phyloP scores from a whole-genome alignment of 2,329 filamentous ascomycete genomes.

The Cordyceps fumosorosea region DNA sequence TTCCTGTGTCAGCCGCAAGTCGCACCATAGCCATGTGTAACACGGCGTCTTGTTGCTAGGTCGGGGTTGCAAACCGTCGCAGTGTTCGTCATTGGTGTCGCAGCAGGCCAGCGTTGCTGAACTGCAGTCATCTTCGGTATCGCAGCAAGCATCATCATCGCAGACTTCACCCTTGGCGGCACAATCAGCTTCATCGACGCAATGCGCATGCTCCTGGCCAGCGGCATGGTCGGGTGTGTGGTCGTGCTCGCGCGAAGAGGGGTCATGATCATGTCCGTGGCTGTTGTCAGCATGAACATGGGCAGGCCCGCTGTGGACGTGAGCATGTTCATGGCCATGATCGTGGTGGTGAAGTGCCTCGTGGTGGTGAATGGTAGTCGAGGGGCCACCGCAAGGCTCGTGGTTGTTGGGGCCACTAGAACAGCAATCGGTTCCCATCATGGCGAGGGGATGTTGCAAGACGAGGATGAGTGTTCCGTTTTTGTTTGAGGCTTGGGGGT shows the following conservation, averaged over 20 bases:
- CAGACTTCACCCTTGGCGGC: constrained; percentile 12
- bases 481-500: neutral
- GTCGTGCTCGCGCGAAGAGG: neutral
- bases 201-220: constrained; percentile 5
- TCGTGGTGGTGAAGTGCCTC: neutral
- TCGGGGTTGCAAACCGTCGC: constrained; percentile 18
- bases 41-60: neutral
- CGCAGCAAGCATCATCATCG: constrained; percentile 17
- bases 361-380: neutral
- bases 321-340: neutral
- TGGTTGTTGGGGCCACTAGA: constrained; percentile 8
- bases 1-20: neutral
- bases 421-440: constrained; percentile 15
- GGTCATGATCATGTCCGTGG: neutral
- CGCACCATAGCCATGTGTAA: neutral
- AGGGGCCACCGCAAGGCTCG: neutral
- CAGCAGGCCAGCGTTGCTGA: constrained; percentile 21
- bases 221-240: constrained; percentile 10
- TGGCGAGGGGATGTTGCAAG: neutral
- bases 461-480: neutral
- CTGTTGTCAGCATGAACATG: neutral
- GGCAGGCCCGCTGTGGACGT: neutral
- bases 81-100: constrained; percentile 21
- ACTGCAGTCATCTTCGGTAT: constrained; percentile 14
- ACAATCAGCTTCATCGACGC: constrained; percentile 10